Percentiles rank a stretch among this genome's conserved stretches.
Evolutionary conservation across 305 asterid species (phyloP).

Genomic region (Fraxinus latifolia): DNA sequence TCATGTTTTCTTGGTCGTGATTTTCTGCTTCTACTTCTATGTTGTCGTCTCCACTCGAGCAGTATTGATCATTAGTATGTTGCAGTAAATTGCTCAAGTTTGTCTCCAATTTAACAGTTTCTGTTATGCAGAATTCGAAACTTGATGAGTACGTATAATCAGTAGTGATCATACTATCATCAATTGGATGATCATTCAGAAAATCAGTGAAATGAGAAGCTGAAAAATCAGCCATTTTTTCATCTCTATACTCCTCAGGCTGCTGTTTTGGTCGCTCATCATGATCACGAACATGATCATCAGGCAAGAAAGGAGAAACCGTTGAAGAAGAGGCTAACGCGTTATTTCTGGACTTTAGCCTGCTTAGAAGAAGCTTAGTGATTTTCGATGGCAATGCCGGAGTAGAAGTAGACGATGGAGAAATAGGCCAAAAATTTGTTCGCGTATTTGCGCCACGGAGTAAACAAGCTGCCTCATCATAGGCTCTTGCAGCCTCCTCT

Average conservation of each 20-base stretch:
- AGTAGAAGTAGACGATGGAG: constrained; percentile 19
- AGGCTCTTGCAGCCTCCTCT: constrained; percentile 70
- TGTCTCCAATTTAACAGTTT: constrained; percentile 3
- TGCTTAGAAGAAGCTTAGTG: constrained; percentile 36
- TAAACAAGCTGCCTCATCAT: constrained; percentile 72
- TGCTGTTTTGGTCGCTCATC: constrained; percentile 16
- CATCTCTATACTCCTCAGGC: constrained; percentile 9
- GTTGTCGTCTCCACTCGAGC: background rate
- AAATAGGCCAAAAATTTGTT: constrained; percentile 56
- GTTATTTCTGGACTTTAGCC: constrained; percentile 37
- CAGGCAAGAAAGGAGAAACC: background rate
- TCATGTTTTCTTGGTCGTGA: background rate
- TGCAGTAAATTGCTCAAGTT: constrained; percentile 3
- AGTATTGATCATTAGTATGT: constrained; percentile 8
- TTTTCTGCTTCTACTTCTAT: constrained; percentile 1
- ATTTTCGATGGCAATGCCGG: constrained; percentile 45
- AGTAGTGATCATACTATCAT: constrained; percentile 2
- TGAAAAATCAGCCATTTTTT: constrained; percentile 20
- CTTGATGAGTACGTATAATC: background rate
- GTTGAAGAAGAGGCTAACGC: constrained; percentile 18
- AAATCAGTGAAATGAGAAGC: constrained; percentile 32
- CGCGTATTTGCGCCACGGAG: constrained; percentile 70
- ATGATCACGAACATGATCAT: background rate
- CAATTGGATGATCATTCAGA: constrained; percentile 30
- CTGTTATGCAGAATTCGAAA: constrained; percentile 14